Conservation (phyloP, 2,329 filamentous ascomycete genomes). For the Ophiosphaerella herpotricha region DNA sequence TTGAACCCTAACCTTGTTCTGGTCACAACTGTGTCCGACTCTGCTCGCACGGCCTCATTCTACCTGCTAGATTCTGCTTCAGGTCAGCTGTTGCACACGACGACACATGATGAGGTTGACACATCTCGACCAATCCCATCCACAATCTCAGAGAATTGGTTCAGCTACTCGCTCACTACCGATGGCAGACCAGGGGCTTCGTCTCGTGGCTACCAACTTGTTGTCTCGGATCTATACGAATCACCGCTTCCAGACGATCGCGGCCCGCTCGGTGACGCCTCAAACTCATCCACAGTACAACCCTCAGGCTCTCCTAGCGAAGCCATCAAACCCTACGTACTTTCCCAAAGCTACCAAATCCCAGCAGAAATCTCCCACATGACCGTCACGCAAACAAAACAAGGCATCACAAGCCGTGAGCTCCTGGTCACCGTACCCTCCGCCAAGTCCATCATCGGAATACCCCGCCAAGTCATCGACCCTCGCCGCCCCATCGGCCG, state of each 20-base stretch:
- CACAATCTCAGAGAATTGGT: constrained; percentile 91
- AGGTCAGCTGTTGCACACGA: constrained; percentile 75
- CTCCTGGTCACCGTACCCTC: constrained; percentile 78
- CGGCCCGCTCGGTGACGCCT: constrained; percentile 70
- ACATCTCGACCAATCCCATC: constrained; percentile 73
- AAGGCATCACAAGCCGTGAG: constrained; percentile 86
- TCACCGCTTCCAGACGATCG: constrained; percentile 82
- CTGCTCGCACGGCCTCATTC: constrained; percentile 65
- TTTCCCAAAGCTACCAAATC: constrained; percentile 81
- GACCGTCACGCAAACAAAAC: constrained; percentile 83
- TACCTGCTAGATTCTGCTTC: constrained; percentile 87
- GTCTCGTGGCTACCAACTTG: constrained; percentile 83
- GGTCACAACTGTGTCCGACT: constrained; percentile 69
- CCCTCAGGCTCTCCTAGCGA: constrained; percentile 63
- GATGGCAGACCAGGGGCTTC: constrained; percentile 56
- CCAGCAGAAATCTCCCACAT: constrained; percentile 78
- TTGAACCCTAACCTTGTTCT: constrained; percentile 85
- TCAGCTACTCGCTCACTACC: constrained; percentile 75
- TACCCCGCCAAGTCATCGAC: constrained; percentile 80
- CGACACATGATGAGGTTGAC: constrained; percentile 75
- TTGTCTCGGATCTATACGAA: constrained; percentile 88
- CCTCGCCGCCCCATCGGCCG: constrained; percentile 84
- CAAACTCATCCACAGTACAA: constrained; percentile 78
- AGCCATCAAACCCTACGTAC: constrained; percentile 70
- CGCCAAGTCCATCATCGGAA: constrained; percentile 74